A percentile compares a stretch with the other conserved stretches of the same genome.
These are phyloP conservation scores for Dactylellina leptospora DNA, from an alignment of 2,329 filamentous ascomycete species.

Conservation along the genomic window DNA sequence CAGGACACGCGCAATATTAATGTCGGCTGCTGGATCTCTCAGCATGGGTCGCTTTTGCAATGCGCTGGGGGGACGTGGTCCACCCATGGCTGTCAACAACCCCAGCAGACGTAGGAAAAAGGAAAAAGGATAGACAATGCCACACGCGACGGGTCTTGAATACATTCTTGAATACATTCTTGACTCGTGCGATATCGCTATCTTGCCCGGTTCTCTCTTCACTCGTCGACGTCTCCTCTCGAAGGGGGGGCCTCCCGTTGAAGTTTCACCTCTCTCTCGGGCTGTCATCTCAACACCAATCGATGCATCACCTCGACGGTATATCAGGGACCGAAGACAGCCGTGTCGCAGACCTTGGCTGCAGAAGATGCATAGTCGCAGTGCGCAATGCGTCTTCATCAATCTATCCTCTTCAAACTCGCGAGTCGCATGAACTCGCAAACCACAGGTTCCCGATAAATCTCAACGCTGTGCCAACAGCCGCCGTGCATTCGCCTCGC, in stretches of 20 bases:
- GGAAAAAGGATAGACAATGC: slow-evolving; percentile 1
- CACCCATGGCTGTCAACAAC: slow-evolving; percentile 7
- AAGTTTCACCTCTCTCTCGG: neutral
- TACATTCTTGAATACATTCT: neutral
- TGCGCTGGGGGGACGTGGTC: slow-evolving; percentile 1
- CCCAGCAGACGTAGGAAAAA: neutral
- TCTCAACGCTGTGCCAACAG: slow-evolving; percentile 42
- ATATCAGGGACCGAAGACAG: neutral
- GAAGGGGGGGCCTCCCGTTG: neutral
- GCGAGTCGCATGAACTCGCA: slow-evolving; percentile 26
- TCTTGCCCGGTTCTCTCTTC: neutral
- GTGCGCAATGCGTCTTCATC: too few relatives aligned
- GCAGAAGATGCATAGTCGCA: neutral
- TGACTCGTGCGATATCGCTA: neutral
- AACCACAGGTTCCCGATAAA: slow-evolving; percentile 36
- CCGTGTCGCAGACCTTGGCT: neutral
- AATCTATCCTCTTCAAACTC: neutral
- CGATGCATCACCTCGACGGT: neutral
- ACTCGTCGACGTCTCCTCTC: neutral
- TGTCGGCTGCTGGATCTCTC: slow-evolving; percentile 38
- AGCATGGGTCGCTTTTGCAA: neutral
- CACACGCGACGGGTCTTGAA: neutral
- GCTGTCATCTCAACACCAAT: slow-evolving; percentile 3
- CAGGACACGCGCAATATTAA: slow-evolving; percentile 13
- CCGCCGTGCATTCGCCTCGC: slow-evolving; percentile 50